Base-by-base conservation (phyloP, 306 rosid species). In the Styphnolobium japonicum region DNA sequence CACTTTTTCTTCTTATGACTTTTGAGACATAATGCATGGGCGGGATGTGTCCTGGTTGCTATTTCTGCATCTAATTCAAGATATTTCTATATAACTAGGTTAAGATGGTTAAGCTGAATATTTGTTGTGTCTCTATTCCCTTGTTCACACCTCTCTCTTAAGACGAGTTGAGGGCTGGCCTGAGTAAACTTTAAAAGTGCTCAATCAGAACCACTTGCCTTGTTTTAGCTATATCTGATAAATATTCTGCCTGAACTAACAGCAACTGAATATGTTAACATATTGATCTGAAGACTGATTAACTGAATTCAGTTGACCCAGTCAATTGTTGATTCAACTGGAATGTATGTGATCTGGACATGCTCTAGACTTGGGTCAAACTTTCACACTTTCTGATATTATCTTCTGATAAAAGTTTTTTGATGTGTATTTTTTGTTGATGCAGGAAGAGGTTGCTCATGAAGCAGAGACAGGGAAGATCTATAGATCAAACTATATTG, bases 391-490 rank as follows among this genome's bases (percentile, higher is more conserved):
- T 75, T 37, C 63, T 40, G 42, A 68, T 52, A 53, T 64, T n/a
- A 71, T 62, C 64, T 36, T 43, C 60, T 3, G 19, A 55, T 75
- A 39, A 40, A 34, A 53, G 6, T 29, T 76, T 10, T 40, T 71
- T 81, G 37, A 80, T 46, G 22, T 39, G 16, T 37, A 43, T 37
- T 22, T 77, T 49, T 70, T 60, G 53, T 65, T 57, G 46, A 80
- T 86, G 43, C 67, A 94, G 98, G 97, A 89, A 71, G 97, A 92
- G 53, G 83, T 94, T 75, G 94, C 96, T 48, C 77, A 29, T 6
- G 97, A 93, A 84, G 97, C 96, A 22, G 88, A 91, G 81, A 91
- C 96, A 2, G 96, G 97, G 75, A 93, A 93, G 82, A 71, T 87
- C 53, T 93, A 91, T 72, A 80, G 87, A 85, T 72, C 97, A 61